Conservation (phyloP, 2,329 filamentous ascomycete species). For the Cladosporium sp. region DNA sequence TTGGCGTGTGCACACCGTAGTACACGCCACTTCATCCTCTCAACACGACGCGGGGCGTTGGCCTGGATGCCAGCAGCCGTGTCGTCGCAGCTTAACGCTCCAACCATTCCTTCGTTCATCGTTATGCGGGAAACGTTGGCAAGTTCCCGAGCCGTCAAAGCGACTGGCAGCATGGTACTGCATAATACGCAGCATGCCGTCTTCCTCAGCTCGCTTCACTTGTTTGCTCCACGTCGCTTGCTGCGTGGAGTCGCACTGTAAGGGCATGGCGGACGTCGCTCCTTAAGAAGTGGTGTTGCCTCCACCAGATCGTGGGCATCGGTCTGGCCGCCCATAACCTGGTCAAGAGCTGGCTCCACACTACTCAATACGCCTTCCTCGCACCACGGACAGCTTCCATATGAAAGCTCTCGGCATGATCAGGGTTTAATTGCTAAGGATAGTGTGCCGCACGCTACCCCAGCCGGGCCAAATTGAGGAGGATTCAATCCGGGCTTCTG, state of each 20-base stretch:
- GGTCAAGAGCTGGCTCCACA: background rate
- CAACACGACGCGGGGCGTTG: background rate
- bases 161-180: background rate
- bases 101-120: background rate
- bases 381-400: slow-evolving; percentile 2
- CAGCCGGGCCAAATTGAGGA: background rate
- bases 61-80: slow-evolving; percentile 12
- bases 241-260: background rate
- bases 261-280: background rate
- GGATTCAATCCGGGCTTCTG: slow-evolving; percentile 12
- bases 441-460: slow-evolving; percentile 8
- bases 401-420: slow-evolving; percentile 1
- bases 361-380: slow-evolving; percentile 1
- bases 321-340: background rate
- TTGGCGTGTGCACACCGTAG: background rate
- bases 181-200: background rate
- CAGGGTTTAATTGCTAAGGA: slow-evolving; percentile 8
- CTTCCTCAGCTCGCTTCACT: background rate
- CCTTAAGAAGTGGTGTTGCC: background rate
- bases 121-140: background rate
- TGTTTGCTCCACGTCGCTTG: background rate
- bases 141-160: slow-evolving; percentile 8
- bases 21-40: background rate
- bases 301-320: background rate
- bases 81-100: background rate